Percentiles rank a stretch among this genome's conserved stretches.
phyloP scores from a whole-genome alignment of 1,139 yeast genomes.

The Protomyces lactucae-debilis region DNA sequence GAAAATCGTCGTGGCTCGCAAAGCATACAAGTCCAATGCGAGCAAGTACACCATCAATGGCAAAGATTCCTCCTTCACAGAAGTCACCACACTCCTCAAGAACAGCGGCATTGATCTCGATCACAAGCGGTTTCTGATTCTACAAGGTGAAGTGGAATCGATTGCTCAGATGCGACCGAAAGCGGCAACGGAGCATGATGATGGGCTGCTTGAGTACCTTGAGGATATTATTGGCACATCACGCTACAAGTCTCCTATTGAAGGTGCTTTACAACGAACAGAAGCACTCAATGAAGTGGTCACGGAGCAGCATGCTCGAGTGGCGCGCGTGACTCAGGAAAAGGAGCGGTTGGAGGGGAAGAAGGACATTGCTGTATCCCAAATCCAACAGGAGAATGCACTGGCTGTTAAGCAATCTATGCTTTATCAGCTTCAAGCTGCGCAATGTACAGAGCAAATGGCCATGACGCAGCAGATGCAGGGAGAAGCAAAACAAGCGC shows the following conservation, averaged over 20 bases:
- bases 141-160: constrained; percentile 97
- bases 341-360: constrained; percentile 62
- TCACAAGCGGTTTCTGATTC: constrained; percentile 85
- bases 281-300: constrained; percentile 74
- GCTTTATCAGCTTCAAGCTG: constrained; percentile 53
- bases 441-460: constrained; percentile 38
- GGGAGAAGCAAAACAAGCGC: constrained; percentile 48
- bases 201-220: constrained; percentile 85
- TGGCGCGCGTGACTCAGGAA: constrained; percentile 74
- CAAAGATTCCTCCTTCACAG: constrained; percentile 64
- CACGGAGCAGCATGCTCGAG: constrained; percentile 72
- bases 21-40: constrained; percentile 68
- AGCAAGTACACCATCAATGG: constrained; percentile 76
- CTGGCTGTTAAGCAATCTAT: constrained; percentile 53
- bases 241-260: constrained; percentile 70
- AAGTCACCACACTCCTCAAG: constrained; percentile 68
- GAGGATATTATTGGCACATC: constrained; percentile 97
- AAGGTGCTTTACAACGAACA: constrained; percentile 54
- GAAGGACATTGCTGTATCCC: constrained; percentile 65
- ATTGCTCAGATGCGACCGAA: constrained; percentile 98
- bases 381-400: constrained; percentile 60
- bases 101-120: constrained; percentile 91
- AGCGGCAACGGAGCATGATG: constrained; percentile 88
- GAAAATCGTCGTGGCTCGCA: constrained; percentile 67
- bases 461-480: constrained; percentile 35